Evolutionary conservation across 345 rosid genomes (phyloP), one percentile per base, ranked within the genome.

Genomic region (Eucalyptus camaldulensis): DNA sequence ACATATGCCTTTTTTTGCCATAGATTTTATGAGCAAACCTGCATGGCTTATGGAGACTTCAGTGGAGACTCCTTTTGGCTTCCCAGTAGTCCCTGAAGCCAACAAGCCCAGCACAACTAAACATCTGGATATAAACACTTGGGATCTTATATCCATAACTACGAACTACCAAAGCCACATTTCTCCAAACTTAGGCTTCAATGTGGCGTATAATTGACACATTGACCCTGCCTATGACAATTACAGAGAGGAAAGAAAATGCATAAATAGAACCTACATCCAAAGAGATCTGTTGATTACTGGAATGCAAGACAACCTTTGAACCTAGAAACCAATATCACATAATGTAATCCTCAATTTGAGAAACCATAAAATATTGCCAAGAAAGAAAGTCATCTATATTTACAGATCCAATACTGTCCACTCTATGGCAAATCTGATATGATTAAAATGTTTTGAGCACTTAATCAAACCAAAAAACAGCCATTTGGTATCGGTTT

Each of bases 1-100:
- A 54, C 27, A 19, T 22, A 54, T 22, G 27, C 11, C 25, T 19
- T 21, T 54, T 53, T 54, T 54, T 54, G 58, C 58, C 24, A 54
- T 54, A 8, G 58, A 54, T 54, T 54, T 19, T 54, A 54, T 54
- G 25, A 54, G 24, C 25, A 54, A 54, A 54, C 5, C 25, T 54
- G 10, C 1, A 54, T 54, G 58, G 58, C 58, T 21, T 54, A 96
- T 90, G n/a, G 93, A 87, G 72, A 95, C 98, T 72, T 98, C 99
- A 88, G 95, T 90, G n/a, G 92, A 87, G 72, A 95, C 98, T 72
- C 98, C 99, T 89, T 96, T 97, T 49, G 98, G 97, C 89, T 91
- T 93, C 91, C 99, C 98, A 16, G 96, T 97, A 85, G 99, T 96
- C 91, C 99, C 98, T 95, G 89, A 45, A 80, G 29, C 76, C 45